phyloP scores from a whole-genome alignment of 2,329 filamentous ascomycete genomes.

The Zopfia rhizophila region DNA sequence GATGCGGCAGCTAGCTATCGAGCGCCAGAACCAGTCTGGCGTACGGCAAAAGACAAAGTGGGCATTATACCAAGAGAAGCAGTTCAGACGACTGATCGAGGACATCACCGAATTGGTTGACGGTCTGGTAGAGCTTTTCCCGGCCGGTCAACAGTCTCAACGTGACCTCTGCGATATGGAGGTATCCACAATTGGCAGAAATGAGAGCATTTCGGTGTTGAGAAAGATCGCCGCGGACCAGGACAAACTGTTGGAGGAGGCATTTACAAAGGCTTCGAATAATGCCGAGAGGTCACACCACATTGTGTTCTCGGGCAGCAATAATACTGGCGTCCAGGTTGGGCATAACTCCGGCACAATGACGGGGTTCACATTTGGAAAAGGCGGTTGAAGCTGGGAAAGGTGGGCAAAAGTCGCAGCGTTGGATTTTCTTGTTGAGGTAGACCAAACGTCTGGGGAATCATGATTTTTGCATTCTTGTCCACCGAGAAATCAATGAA shows the following conservation, averaged over 20 bases:
- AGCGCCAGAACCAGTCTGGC: slow-evolving; percentile 32
- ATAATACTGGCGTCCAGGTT: slow-evolving; percentile 15
- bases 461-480: no score
- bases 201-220: slow-evolving; percentile 12
- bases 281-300: slow-evolving; percentile 11
- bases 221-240: slow-evolving; percentile 19
- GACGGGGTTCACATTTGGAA: slow-evolving; percentile 20
- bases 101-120: slow-evolving; percentile 34
- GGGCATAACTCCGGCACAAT: slow-evolving; percentile 22
- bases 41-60: slow-evolving; percentile 26
- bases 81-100: slow-evolving; percentile 34
- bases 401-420: no score
- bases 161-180: slow-evolving; percentile 30
- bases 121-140: slow-evolving; percentile 36
- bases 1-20: slow-evolving; percentile 35
- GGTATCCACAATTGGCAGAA: slow-evolving; percentile 16
- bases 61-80: slow-evolving; percentile 36
- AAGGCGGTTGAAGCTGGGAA: slow-evolving; percentile 13
- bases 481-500: no score
- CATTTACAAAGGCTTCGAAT: slow-evolving; percentile 19
- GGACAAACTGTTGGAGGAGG: slow-evolving; percentile 17
- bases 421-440: no score
- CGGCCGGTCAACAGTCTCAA: slow-evolving; percentile 25
- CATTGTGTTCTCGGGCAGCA: slow-evolving; percentile 12
- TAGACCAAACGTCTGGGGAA: no score